phyloP scores from a whole-genome alignment of 495 filamentous ascomycete genomes.

The Penicillium bialowiezense region DNA sequence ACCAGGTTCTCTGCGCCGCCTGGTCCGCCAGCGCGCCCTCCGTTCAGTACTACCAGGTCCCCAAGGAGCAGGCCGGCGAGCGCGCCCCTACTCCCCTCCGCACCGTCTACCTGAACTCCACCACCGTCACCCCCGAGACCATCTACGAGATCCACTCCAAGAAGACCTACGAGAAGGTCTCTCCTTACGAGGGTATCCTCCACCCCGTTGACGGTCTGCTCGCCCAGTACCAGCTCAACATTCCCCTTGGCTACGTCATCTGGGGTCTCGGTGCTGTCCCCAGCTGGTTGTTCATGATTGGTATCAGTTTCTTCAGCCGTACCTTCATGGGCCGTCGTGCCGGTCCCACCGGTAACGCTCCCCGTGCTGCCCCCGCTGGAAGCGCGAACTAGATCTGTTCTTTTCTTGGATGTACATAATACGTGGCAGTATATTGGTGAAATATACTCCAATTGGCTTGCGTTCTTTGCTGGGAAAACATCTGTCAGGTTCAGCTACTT shows the following conservation, averaged over 20 bases:
- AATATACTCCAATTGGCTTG: constrained; percentile 19
- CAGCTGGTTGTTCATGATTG: constrained; percentile 76
- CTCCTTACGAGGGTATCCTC: constrained; percentile 66
- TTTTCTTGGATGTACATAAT: constrained; percentile 26
- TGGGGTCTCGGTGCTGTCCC: constrained; percentile 55
- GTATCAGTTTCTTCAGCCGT: constrained; percentile 76
- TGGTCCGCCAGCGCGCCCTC: constrained; percentile 73
- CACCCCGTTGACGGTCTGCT: constrained; percentile 78
- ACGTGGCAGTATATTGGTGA: constrained; percentile 9
- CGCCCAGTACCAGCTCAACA: constrained; percentile 59
- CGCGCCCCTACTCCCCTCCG: constrained; percentile 47
- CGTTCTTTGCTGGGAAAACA: constrained; percentile 3
- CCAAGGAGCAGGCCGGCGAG: constrained; percentile 49
- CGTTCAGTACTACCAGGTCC: constrained; percentile 71
- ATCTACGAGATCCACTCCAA: constrained; percentile 62
- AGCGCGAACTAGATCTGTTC: constrained; percentile 24
- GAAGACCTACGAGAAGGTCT: constrained; percentile 53
- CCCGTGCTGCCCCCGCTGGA: constrained; percentile 22
- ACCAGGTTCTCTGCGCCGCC: constrained; percentile 75
- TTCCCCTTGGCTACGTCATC: constrained; percentile 69
- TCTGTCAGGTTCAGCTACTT: constrained; percentile 3
- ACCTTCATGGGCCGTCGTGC: constrained; percentile 65
- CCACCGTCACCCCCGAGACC: constrained; percentile 59
- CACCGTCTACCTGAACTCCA: constrained; percentile 61
- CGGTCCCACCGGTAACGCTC: constrained; percentile 28